Conservation (phyloP, 768 basidiomycete genomes). For the Calocybe gangraenosa region DNA sequence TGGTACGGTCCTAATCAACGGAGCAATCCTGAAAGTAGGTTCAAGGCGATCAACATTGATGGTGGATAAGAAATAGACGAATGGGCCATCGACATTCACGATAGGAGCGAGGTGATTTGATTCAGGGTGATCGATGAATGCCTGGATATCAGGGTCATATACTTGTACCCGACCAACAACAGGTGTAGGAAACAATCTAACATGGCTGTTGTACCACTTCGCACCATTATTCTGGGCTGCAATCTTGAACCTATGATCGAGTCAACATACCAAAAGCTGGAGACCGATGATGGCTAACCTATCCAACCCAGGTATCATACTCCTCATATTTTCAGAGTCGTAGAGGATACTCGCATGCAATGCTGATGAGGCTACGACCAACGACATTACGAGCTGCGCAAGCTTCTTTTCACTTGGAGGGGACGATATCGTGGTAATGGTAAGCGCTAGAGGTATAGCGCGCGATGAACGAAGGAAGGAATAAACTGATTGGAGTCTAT, state of each 20-base stretch:
- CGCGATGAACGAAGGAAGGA: conserved; percentile 39
- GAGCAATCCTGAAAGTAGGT: conserved; percentile 72
- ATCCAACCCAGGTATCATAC: conserved; percentile 69
- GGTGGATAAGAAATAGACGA: conserved; percentile 80
- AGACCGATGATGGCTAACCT: conserved; percentile 22
- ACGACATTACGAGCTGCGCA: conserved; percentile 37
- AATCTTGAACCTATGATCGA: conserved; percentile 63
- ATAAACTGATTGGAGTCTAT: conserved; percentile 53
- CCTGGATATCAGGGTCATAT: conserved; percentile 50
- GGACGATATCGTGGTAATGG: conserved; percentile 42
- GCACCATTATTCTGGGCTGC: conserved; percentile 75
- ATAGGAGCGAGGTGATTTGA: conserved; percentile 27
- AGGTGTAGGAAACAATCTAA: conserved; percentile 50
- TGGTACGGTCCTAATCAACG: conserved; percentile 47
- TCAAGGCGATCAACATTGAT: conserved; percentile 87
- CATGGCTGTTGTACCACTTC: conserved; percentile 63
- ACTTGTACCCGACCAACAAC: conserved; percentile 41
- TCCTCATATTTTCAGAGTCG: conserved; percentile 74
- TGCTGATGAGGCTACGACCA: conserved; percentile 82
- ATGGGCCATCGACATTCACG: conserved; percentile 68
- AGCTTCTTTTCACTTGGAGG: conserved; percentile 22
- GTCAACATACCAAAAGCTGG: neutral
- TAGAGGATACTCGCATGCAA: conserved; percentile 83
- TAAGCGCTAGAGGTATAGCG: conserved; percentile 46
- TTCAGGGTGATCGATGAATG: conserved; percentile 42